Base-by-base conservation (phyloP, 371 early-diverging fungal species). In the Syncephalis plumigaleata region DNA sequence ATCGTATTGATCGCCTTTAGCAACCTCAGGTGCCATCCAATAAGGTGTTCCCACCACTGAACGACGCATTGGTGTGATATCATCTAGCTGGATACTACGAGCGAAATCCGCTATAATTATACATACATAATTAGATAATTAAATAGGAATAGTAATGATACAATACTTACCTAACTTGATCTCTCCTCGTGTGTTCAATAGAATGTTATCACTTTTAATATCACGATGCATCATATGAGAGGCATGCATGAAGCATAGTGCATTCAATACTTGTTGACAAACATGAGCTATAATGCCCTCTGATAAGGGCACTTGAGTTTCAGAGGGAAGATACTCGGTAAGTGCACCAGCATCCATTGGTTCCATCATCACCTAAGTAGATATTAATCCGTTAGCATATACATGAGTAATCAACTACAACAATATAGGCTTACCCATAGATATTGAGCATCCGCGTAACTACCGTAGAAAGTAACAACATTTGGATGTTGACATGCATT, bases 321-420 rank as follows among this genome's bases (percentile, higher is more conserved):
- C 89, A 87, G 13, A 94, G 87, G 7, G 87, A 77, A 13, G 91
- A 91, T 52, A 95, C 92, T 57, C 90, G 0, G 92, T 94, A 47
- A 94, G 60, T 44, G 83, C 76, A 16, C 95, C 95, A 26, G 91
- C 95, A 56, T 91, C 91, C 95, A 94, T 94, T 55, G 89, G 91
- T 66, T 94, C 95, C 91, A 91, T 94, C 17, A 91, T 78, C 1
- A 82, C 83, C 91, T 90, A 92, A 13, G 91, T 67, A 55, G 89
- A 87, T 16, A 82, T 85, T 25, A 62, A n/a, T n/a, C n/a, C n/a
- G n/a, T n/a, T n/a, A n/a, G 84, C 22, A 31, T 31, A 31, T 31
- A 31, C 11, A 31, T 31, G 11, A 7, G 11, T 31, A 7, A 31
- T 7, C 11, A 31, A 31, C 11, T 7, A 31, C 11, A 31, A 31